A percentile compares a stretch with the other conserved stretches of the same genome.
These are phyloP conservation scores for Wickerhamiella brachini DNA, from an alignment of 805 yeast genomes.

Conservation along the genomic window DNA sequence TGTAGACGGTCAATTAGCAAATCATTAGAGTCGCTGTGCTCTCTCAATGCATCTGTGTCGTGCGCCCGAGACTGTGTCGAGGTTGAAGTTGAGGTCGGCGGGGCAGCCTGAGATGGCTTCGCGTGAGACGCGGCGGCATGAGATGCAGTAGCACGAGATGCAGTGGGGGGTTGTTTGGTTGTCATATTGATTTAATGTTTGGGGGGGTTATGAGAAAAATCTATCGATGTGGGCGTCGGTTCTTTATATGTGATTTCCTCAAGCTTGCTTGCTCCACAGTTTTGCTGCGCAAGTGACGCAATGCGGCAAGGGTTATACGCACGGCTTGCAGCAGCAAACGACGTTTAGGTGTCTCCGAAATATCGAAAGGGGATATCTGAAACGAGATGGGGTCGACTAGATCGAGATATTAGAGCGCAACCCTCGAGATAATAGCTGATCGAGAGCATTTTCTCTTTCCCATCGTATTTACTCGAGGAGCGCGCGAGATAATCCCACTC, in stretches of 20 bases:
- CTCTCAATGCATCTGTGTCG: conserved; percentile 3
- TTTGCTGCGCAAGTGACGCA: conserved; percentile 1
- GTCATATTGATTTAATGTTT: not conserved
- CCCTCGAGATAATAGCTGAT: not conserved
- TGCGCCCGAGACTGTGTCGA: conserved; percentile 9
- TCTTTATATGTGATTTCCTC: not conserved
- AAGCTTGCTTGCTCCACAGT: not conserved
- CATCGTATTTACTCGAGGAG: not conserved
- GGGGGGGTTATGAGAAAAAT: not conserved
- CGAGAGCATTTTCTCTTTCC: not conserved
- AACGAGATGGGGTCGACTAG: not conserved
- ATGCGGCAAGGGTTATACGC: not conserved
- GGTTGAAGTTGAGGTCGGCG: not conserved
- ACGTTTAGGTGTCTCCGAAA: not conserved
- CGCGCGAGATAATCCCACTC: too few species aligned
- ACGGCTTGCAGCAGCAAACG: not conserved
- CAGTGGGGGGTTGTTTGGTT: not conserved
- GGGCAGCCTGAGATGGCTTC: not conserved
- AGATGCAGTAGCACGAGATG: not conserved
- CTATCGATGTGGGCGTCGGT: not conserved
- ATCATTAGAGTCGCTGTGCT: conserved; percentile 23
- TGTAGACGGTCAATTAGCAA: conserved; percentile 24
- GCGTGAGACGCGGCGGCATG: not conserved
- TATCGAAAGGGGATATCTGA: not conserved
- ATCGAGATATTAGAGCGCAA: not conserved